These are phyloP conservation scores for Ilyonectria mors-panacis DNA, from an alignment of 2,329 filamentous ascomycete genomes.

Conservation along the genomic window DNA sequence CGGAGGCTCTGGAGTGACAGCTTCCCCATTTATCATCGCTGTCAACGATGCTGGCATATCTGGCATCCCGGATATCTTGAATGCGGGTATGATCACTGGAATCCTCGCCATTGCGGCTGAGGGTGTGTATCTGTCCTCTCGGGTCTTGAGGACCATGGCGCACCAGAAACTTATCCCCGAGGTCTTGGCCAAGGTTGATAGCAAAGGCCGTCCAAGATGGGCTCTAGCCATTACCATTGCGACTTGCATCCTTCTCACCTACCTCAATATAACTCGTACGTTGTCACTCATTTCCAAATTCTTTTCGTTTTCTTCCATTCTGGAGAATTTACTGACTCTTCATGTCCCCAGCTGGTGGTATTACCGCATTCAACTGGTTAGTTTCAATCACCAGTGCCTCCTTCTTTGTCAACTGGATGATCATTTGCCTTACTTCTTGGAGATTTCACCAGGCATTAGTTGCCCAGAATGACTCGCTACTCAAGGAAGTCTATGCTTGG, in stretches of 20 bases:
- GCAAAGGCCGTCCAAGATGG: constrained; percentile 18
- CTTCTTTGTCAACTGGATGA: constrained; percentile 29
- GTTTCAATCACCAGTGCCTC: constrained; percentile 30
- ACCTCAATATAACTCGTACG: constrained; percentile 30
- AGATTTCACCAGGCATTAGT: constrained; percentile 22
- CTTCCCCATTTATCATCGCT: constrained; percentile 39
- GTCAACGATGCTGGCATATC: constrained; percentile 23
- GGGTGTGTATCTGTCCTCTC: constrained; percentile 33
- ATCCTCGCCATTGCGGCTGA: constrained; percentile 33
- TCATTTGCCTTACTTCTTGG: constrained; percentile 21
- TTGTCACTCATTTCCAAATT: not conserved
- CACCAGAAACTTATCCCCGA: constrained; percentile 27
- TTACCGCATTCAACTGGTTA: constrained; percentile 21
- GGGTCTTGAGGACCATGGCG: constrained; percentile 37
- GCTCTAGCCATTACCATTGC: constrained; percentile 10
- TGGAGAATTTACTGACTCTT: not conserved
- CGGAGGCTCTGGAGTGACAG: constrained; percentile 29
- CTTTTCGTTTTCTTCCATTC: not conserved
- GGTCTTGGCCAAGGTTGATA: constrained; percentile 22
- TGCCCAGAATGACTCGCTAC: constrained; percentile 21
- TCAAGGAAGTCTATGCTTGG: constrained; percentile 22
- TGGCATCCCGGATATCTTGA: constrained; percentile 29
- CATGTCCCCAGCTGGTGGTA: constrained; percentile 19
- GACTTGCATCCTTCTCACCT: constrained; percentile 21
- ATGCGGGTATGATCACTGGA: constrained; percentile 38